Percentiles rank a stretch among this genome's conserved stretches.
Evolutionary conservation across 345 rosid species (phyloP).

Genomic region (Bruguiera sexangula): DNA sequence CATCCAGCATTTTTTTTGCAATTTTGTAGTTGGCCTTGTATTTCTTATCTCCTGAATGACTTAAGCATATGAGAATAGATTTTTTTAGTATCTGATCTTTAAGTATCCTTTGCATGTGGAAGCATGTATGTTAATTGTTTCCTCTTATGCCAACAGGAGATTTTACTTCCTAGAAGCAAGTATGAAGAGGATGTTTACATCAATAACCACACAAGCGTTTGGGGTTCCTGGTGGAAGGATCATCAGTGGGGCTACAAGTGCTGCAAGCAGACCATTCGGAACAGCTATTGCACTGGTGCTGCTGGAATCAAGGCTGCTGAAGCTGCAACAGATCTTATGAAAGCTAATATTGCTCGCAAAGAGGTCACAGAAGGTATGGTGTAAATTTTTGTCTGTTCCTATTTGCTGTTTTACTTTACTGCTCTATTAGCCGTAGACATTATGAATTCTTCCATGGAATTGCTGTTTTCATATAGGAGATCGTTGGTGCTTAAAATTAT

Average conservation of each 20-base stretch:
- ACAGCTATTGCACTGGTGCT: conserved; percentile 76
- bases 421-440: neutral
- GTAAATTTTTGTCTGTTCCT: neutral
- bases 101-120: neutral
- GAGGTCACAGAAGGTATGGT: conserved; percentile 46
- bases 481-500: neutral
- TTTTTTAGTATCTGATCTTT: neutral
- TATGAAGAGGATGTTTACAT: conserved; percentile 55
- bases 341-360: conserved; percentile 56
- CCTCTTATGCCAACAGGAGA: conserved; percentile 31
- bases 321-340: conserved; percentile 67
- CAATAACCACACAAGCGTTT: conserved; percentile 70
- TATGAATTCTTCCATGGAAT: neutral
- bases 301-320: conserved; percentile 85
- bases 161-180: conserved; percentile 53
- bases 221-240: conserved; percentile 97
- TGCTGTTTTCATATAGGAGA: neutral
- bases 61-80: neutral
- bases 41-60: no score
- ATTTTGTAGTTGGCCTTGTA: no score
- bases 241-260: conserved; percentile 86
- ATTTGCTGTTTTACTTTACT: neutral
- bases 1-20: no score
- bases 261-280: conserved; percentile 64
- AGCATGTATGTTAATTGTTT: conserved; percentile 4